phyloP scores from a whole-genome alignment of 2,329 filamentous ascomycete species.

The Trichoderma koningiopsis region DNA sequence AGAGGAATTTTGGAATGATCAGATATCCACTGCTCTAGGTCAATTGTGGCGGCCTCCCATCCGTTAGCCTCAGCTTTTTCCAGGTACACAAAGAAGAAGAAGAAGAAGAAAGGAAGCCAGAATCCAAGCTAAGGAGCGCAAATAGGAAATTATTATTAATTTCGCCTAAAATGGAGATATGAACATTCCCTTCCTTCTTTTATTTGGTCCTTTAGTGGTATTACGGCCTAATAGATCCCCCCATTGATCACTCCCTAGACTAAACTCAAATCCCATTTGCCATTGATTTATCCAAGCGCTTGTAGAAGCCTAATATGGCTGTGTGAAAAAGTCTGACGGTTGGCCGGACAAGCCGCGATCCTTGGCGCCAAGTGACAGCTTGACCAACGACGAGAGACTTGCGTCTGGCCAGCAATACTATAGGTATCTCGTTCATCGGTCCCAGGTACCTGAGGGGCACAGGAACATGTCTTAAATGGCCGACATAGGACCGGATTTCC shows the following conservation, averaged over 20 bases:
- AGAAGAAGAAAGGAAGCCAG: neutral
- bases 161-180: neutral
- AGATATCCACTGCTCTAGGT: neutral
- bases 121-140: neutral
- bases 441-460: neutral
- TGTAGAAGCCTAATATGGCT: neutral
- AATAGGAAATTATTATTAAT: neutral
- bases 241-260: neutral
- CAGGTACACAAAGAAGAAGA: neutral
- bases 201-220: neutral
- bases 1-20: neutral
- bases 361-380: constrained; percentile 2
- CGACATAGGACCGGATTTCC: neutral
- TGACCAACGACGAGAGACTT: neutral
- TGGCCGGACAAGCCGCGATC: neutral
- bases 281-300: neutral
- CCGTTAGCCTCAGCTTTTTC: neutral
- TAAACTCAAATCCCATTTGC: neutral
- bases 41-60: neutral
- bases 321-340: neutral
- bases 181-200: neutral
- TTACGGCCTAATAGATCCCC: neutral
- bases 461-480: neutral
- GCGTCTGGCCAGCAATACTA: neutral
- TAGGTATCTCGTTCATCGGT: neutral